These are phyloP conservation scores for Hypoxylon sp. DNA, from an alignment of 2,329 filamentous ascomycete genomes.

Conservation along the genomic window DNA sequence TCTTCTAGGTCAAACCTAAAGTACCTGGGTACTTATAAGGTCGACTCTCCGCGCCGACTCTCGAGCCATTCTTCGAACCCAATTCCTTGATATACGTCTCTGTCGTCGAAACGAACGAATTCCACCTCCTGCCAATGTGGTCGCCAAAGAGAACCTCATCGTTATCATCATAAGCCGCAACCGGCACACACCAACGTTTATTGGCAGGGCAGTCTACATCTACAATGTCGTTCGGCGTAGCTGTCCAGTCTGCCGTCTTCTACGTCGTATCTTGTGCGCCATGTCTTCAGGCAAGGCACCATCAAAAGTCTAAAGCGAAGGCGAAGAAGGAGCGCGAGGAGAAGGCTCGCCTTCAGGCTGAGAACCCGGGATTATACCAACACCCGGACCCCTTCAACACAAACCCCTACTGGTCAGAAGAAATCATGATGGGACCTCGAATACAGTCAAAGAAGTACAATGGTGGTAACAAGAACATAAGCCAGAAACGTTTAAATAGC, in stretches of 20 bases:
- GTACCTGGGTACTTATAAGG: not conserved
- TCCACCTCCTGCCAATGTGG: conserved; percentile 35
- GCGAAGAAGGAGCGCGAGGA: conserved; percentile 77
- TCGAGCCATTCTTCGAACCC: conserved; percentile 19
- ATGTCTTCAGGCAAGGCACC: conserved; percentile 79
- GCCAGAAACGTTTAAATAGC: conserved; percentile 72
- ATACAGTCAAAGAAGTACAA: conserved; percentile 70
- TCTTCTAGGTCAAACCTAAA: conserved; percentile 27
- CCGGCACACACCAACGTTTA: conserved; percentile 15
- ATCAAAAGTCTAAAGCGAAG: conserved; percentile 78
- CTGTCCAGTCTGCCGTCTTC: conserved; percentile 82
- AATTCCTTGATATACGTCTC: conserved; percentile 8
- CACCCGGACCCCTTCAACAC: conserved; percentile 88
- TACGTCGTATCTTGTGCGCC: conserved; percentile 84
- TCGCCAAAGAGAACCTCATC: conserved; percentile 14
- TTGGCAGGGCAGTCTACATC: conserved; percentile 1
- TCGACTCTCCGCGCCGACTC: conserved; percentile 1
- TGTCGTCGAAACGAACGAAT: conserved; percentile 4
- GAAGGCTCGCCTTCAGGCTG: conserved; percentile 74
- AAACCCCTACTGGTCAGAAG: conserved; percentile 90
- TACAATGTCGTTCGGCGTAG: conserved; percentile 69
- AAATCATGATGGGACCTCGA: conserved; percentile 83
- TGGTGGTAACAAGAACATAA: conserved; percentile 69
- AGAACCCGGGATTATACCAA: conserved; percentile 80
- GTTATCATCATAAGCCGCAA: conserved; percentile 32